A percentile compares a stretch with the other conserved stretches of the same genome.
Conservation (phyloP, 768 basidiomycete species). For the Amanita brunnescens region DNA sequence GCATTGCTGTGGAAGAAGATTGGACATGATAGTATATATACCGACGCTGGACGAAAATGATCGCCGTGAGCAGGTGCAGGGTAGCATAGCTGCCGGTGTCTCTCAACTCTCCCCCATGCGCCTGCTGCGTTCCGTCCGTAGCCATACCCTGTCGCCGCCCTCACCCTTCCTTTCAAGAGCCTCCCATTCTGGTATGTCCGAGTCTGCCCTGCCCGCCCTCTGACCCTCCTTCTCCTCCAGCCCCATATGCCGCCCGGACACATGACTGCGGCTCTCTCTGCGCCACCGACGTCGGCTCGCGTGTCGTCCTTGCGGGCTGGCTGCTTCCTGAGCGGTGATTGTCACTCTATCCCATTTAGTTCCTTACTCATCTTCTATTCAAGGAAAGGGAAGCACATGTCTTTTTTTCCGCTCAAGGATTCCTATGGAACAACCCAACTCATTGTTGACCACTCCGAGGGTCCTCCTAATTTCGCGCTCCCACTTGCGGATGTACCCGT, state of each 20-base stretch:
- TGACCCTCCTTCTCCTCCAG: constrained; percentile 27
- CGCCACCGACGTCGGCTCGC: constrained; percentile 38
- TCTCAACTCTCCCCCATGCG: constrained; percentile 9
- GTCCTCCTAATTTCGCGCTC: constrained; percentile 23
- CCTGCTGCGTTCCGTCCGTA: constrained; percentile 9
- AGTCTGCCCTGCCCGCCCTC: constrained; percentile 14
- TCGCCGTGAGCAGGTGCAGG: constrained; percentile 26
- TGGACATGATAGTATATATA: constrained; percentile 16
- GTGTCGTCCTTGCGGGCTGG: constrained; percentile 75
- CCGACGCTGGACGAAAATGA: constrained; percentile 16
- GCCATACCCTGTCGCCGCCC: constrained; percentile 6
- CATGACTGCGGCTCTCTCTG: constrained; percentile 58
- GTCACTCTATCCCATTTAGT: constrained; percentile 12
- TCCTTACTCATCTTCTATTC: constrained; percentile 20
- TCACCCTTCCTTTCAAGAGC: constrained; percentile 6
- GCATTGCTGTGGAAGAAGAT: constrained; percentile 25
- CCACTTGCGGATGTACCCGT: constrained; percentile 56
- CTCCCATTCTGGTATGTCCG: constrained; percentile 27
- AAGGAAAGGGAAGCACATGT: constrained; percentile 66
- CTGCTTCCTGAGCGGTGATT: constrained; percentile 74
- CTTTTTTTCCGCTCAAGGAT: constrained; percentile 85
- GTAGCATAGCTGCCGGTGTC: constrained; percentile 12
- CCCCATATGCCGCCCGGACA: constrained; percentile 50
- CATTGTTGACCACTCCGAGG: constrained; percentile 43
- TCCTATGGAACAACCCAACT: constrained; percentile 73